Evolutionary conservation across 345 rosid genomes (phyloP).

Genomic region (Eucalyptus albens): DNA sequence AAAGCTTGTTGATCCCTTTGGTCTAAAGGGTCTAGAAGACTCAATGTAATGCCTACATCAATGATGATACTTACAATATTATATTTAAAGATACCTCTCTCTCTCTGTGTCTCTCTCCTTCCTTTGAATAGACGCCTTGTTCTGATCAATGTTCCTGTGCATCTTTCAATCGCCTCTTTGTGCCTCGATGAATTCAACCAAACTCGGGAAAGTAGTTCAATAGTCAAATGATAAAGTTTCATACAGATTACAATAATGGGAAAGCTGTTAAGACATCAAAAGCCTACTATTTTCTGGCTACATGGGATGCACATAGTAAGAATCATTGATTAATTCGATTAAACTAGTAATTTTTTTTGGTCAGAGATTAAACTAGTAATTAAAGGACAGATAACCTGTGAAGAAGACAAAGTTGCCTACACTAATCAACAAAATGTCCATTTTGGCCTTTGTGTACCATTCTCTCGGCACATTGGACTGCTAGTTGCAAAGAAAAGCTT

Average conservation of each 20-base stretch:
- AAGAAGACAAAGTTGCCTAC: not conserved
- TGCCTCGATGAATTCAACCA: not conserved
- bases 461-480: not conserved
- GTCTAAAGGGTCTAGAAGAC: not conserved
- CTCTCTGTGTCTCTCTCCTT: not conserved
- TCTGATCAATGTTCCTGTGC: not conserved
- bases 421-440: not conserved
- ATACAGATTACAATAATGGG: not conserved
- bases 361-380: not conserved
- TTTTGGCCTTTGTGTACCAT: not conserved
- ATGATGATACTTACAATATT: not conserved
- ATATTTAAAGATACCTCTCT: not conserved
- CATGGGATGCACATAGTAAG: not conserved
- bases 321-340: not conserved
- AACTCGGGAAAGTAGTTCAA: not conserved
- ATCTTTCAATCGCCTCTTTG: not conserved
- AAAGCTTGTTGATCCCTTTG: not conserved
- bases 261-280: not conserved
- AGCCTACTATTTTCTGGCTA: not conserved
- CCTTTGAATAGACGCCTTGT: not conserved
- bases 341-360: not conserved
- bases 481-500: not conserved
- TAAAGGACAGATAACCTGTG: not conserved
- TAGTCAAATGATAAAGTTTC: not conserved
- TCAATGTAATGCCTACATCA: not conserved